Conservation (phyloP, 495 filamentous ascomycete genomes). For the Hypoxylon lienhwacheense region DNA sequence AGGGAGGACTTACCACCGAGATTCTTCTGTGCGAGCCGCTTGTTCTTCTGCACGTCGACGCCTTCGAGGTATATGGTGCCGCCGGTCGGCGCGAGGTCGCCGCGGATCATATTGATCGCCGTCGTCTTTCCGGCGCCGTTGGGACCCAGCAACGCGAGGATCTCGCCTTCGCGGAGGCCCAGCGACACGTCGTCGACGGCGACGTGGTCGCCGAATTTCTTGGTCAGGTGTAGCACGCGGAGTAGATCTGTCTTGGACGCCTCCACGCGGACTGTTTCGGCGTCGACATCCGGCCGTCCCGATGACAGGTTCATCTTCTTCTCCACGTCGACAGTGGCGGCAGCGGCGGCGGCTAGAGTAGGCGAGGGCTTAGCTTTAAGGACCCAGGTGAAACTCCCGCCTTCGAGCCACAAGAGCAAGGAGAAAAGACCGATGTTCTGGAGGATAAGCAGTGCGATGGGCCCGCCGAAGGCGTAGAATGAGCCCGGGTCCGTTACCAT, state of each 20-base stretch:
- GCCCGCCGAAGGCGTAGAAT: constrained; percentile 63
- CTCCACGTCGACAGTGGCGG: constrained; percentile 28
- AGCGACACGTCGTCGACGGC: constrained; percentile 73
- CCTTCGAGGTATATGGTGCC: constrained; percentile 69
- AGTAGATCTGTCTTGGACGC: constrained; percentile 60
- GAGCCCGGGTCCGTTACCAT: constrained; percentile 43
- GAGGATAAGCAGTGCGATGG: constrained; percentile 72
- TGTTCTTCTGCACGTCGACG: constrained; percentile 51
- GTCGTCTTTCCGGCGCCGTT: constrained; percentile 81
- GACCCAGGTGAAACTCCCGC: constrained; percentile 51
- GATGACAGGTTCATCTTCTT: constrained; percentile 10
- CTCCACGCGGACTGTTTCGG: constrained; percentile 51
- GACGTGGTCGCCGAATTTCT: constrained; percentile 60
- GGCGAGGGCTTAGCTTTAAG: constrained; percentile 29
- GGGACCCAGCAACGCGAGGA: constrained; percentile 70
- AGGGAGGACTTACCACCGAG: constrained; percentile 29
- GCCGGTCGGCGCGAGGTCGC: constrained; percentile 61
- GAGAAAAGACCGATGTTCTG: constrained; percentile 68
- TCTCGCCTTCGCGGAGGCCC: constrained; percentile 64
- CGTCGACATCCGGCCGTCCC: constrained; percentile 25
- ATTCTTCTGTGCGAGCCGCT: constrained; percentile 27
- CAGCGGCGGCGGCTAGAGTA: not conserved
- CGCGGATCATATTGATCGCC: constrained; percentile 71
- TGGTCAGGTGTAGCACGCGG: constrained; percentile 65
- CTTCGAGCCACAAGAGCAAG: constrained; percentile 69